Evolutionary conservation across 2,329 filamentous ascomycete species (phyloP), one percentile per base, ranked within the genome.

Genomic region (Monilinia laxa): DNA sequence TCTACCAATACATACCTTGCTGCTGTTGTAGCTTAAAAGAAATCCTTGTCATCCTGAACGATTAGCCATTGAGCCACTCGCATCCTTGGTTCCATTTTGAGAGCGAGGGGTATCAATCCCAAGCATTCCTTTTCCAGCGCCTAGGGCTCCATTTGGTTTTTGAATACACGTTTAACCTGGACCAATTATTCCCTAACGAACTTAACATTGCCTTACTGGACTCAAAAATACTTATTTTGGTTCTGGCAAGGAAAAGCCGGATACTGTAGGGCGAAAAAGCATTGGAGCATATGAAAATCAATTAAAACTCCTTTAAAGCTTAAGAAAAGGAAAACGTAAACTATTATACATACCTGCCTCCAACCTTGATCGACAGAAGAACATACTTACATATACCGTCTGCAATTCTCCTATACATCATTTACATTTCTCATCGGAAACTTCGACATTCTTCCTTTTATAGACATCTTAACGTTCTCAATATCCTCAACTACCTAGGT

Each of bases 121-220:
- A 65, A 65, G 63, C 64, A 65, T 65, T 62, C 63, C 63, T 65
- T 65, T 65, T 28, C 55, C 64, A 62, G 64, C 64, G 64, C 64
- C 64, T 62, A 65, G 31, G 28, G 23, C 45, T 60, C 55, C 23
- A 51, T 59, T 59, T 52, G 23, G 49, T 38, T 52, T 65, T 58
- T 52, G 18, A 45, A 28, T 31, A 65, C 40, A 49, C 64, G 20
- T 62, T 42, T 35, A 62, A 52, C 25, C 64, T 52, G 56, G 28
- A 23, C 64, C 64, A 65, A 65, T 65, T 62, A 47, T 65, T 45
- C 47, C 20, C 4, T 5, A 20, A 51, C 55, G 10, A 65, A 47
- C 42, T 53, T 52, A n/a, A 62, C 20, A 35, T 62, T 62, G 47
- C 64, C 64, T 65, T 65, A 62, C 64, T 62, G 55, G 45, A 23